Percentiles rank a stretch among this genome's conserved stretches.
Evolutionary conservation across 2,329 filamentous ascomycete species (phyloP).

Genomic region (Stemphylium lycopersici): DNA sequence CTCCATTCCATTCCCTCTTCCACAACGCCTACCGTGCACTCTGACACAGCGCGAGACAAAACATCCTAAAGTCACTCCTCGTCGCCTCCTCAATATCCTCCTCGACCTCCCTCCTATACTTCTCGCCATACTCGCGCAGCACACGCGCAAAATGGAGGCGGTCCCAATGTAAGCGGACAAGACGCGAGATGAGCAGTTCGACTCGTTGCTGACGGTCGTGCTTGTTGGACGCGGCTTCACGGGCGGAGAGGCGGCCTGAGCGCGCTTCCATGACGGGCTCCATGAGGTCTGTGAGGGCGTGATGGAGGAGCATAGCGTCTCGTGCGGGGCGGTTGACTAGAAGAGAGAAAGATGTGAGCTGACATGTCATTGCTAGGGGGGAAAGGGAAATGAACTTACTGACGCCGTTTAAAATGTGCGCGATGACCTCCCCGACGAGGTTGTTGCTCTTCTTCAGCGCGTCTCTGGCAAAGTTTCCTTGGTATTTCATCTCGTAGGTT

Average conservation of each 20-base stretch:
- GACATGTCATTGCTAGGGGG: accelerated
- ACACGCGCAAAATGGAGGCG: constrained; percentile 78
- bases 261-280: constrained; percentile 39
- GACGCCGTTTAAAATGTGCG: constrained; percentile 93
- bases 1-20: neutral
- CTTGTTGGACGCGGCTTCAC: constrained; percentile 39
- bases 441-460: constrained; percentile 89
- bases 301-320: constrained; percentile 87
- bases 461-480: constrained; percentile 83
- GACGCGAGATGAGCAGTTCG: constrained; percentile 83
- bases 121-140: constrained; percentile 77
- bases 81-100: constrained; percentile 80
- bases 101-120: constrained; percentile 76
- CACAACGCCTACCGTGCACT: constrained; percentile 20
- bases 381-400: constrained; percentile 44
- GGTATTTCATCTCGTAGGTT: constrained; percentile 74
- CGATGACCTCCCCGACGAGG: constrained; percentile 89
- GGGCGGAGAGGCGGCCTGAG: constrained; percentile 23
- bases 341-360: neutral
- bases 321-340: constrained; percentile 85
- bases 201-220: constrained; percentile 66
- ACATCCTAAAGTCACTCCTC: constrained; percentile 75
- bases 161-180: constrained; percentile 94
- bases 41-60: constrained; percentile 69
- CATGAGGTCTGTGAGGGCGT: constrained; percentile 72